These are phyloP conservation scores for Xerocomus potaroensis DNA, from an alignment of 768 basidiomycete genomes.

Conservation along the genomic window DNA sequence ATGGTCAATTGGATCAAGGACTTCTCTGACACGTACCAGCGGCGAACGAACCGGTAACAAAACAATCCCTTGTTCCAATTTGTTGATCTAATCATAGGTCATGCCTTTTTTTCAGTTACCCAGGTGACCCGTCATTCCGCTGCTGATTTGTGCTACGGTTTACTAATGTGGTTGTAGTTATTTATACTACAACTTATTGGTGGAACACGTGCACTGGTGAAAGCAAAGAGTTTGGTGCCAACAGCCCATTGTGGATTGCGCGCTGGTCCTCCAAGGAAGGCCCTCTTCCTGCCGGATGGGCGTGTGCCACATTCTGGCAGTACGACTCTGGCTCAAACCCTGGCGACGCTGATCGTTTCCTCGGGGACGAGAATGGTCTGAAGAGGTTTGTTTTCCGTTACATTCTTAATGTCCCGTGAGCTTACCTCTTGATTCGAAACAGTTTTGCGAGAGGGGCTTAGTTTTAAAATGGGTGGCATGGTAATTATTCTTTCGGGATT, in stretches of 20 bases:
- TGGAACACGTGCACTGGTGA: constrained; percentile 67
- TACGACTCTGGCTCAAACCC: constrained; percentile 53
- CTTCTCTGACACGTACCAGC: constrained; percentile 58
- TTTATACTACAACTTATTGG: constrained; percentile 65
- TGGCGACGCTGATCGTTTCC: constrained; percentile 56
- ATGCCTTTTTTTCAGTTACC: constrained; percentile 22
- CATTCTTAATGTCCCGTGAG: too few relatives aligned
- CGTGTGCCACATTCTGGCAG: too few relatives aligned
- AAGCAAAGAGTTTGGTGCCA: constrained; percentile 43
- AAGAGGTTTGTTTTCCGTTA: constrained; percentile 31
- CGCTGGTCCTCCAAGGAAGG: constrained; percentile 46
- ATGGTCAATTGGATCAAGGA: constrained; percentile 65
- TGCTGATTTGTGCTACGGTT: neutral
- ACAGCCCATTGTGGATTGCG: constrained; percentile 62
- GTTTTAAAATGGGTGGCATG: too few relatives aligned
- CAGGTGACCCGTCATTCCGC: constrained; percentile 27
- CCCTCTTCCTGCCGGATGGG: constrained; percentile 57
- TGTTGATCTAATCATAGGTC: neutral
- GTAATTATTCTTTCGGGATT: too few relatives aligned
- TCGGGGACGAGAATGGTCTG: constrained; percentile 45
- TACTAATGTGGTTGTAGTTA: constrained; percentile 33
- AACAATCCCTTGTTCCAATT: neutral
- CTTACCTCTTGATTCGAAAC: too few relatives aligned
- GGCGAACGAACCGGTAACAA: constrained; percentile 42
- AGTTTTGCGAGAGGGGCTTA: too few relatives aligned